Evolutionary conservation across 805 yeast species (phyloP), one percentile per base, ranked within the genome.

Genomic region (Candida morakotiae): DNA sequence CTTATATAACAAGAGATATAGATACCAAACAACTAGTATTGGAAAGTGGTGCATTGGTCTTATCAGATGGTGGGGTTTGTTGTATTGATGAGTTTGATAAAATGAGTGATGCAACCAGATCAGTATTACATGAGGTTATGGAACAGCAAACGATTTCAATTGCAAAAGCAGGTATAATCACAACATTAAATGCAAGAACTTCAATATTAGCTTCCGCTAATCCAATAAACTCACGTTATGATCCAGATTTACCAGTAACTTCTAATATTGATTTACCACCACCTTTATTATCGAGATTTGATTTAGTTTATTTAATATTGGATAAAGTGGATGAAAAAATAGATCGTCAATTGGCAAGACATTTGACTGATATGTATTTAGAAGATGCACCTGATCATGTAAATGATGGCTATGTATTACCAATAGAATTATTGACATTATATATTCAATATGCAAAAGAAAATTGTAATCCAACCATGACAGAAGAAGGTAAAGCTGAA

Each of bases 61-160:
- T 93, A 30, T 87, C 96, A 8, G 98, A 93, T 62, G 98, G 98
- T 41, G 98, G 98, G 72, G 81, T 93, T 29, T 93, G 98, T 67
- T 93, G 98, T 64, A 93, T 93, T 57, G 98, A 93, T 69, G 98
- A 93, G 69, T 93, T 91, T 56, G 98, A 93, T 65, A 93, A 93
- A 63, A 93, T 93, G 98, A 77, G 83, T 38, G 98, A 93, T 49
- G 67, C 94, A 2, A 91, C 98, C 0, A 71, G 98, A 53, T 87
- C 96, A 7, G 98, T 93, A 9, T 68, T 93, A 37, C 98, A 93
- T 58, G 98, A 93, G 71, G 98, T 93, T 9, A 93, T 93, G 98
- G 98, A 93, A 67, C 98, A 93, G 59, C 98, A 93, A 61, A 93
- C 98, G 1, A 93, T 93, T 30, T 88, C 97, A 8, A 87, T 93